Evolutionary conservation across 1,139 yeast genomes (phyloP), one percentile per base, ranked within the genome.

Genomic region (Citeromyces siamensis): DNA sequence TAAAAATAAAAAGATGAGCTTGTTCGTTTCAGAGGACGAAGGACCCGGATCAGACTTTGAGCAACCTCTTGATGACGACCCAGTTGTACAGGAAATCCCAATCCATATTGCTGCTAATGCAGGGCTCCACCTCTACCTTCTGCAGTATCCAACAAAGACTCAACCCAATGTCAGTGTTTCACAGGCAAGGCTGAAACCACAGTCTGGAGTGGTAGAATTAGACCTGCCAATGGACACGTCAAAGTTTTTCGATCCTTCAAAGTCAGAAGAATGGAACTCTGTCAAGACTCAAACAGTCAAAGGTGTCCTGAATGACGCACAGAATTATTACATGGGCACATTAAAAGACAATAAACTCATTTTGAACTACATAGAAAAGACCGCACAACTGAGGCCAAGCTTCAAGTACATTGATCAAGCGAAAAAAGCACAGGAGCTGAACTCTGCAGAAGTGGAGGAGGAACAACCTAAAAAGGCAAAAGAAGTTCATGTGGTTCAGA

Each of bases 331-430:
- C 51, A 62, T 66, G n/a, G 81, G 75, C 0, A 56, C 62, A 20
- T 56, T 72, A 35, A 53, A 59, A 34, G 59, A 68, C 35, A 71
- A 71, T 1, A 74, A 69, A 46, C 52, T 86, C 12, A 76, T 82
- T 36, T 55, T 88, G 42, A 58, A 74, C 1, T 85, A 93, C 0
- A 64, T 86, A 2, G 70, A 73, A 36, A 67, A 76, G 18, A 72
- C 83, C 0, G 74, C 81, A 0, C 97, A 88, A 55, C 55, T 90
- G 44, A 68, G 95, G 48, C 93, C 97, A 2, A 71, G 72, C 43
- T 85, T 90, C 59, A 71, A 68, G 44, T 83, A 86, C 52, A 73
- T 86, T 37, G 94, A 82, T 50, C 56, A 57, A 38, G 45, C 50
- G 41, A 62, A 59, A 44, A 53, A 50, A 44, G 57, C 54, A 51